Conservation (phyloP, 768 basidiomycete genomes). For the Suillus variegatus region DNA sequence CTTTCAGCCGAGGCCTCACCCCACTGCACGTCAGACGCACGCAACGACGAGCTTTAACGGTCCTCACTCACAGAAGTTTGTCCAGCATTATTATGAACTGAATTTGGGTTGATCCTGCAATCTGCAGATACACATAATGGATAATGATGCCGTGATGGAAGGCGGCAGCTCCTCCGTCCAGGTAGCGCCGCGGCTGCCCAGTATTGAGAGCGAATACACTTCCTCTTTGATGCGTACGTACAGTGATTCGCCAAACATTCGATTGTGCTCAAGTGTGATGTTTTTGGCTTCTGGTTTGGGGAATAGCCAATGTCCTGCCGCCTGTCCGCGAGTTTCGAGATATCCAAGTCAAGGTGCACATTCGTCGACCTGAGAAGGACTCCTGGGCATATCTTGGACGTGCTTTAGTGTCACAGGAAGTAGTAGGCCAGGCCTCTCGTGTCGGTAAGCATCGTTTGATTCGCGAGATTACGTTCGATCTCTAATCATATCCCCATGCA, state of each 20-base stretch:
- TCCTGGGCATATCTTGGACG: conserved; percentile 83
- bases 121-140: conserved; percentile 35
- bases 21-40: conserved; percentile 1
- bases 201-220: conserved; percentile 1
- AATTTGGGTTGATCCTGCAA: neutral
- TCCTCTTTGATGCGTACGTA: conserved; percentile 8
- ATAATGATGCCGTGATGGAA: conserved; percentile 32
- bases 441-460: conserved; percentile 57
- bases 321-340: conserved; percentile 66
- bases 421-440: conserved; percentile 73
- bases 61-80: neutral
- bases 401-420: conserved; percentile 74
- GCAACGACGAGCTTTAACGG: neutral
- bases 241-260: neutral
- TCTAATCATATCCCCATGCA: conserved; percentile 15
- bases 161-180: conserved; percentile 23
- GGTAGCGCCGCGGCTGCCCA: conserved; percentile 11
- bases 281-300: conserved; percentile 3
- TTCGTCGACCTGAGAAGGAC: conserved; percentile 76
- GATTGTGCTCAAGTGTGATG: conserved; percentile 1
- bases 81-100: neutral
- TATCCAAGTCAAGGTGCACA: conserved; percentile 83
- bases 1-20: neutral
- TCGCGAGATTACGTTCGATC: conserved; percentile 2
- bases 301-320: conserved; percentile 5